Base-by-base conservation (phyloP, 2,329 filamentous ascomycete species). In the Hypocreales sp. region DNA sequence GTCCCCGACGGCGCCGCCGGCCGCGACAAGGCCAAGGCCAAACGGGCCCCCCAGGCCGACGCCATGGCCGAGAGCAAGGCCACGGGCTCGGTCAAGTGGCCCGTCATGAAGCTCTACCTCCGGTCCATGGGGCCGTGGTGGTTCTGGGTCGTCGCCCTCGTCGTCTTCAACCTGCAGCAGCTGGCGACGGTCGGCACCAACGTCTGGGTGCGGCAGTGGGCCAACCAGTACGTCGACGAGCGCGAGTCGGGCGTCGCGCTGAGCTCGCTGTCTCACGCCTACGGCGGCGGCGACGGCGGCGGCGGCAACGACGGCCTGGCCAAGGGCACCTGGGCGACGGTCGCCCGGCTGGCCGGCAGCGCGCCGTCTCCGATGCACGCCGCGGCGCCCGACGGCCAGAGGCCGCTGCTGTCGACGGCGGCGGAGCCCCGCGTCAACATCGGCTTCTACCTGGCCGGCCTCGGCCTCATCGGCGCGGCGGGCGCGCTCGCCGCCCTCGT, bases 141-240 rank as follows among this genome's bases (percentile, higher is more conserved):
- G 65, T 98, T 92, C 57, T 98, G 90, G 90, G 51, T 78, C 25
- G 57, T 80, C 20, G 79, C 86, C 13, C 55, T 74, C 10, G 39
- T 74, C 5, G 75, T 86, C 20, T 95, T 98, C 45, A 64, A 66
- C 16, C 57, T 78, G 24, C 86, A 94, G 47, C 90, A 98, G 48
- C 50, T 93, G 19, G 79, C 79, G 4, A 79, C 79, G 15, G 78
- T 95, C 3, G 82, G 79, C 1, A 92, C 84, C 20, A 94, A 90
- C 42, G 56, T 94, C 27, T 98, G 90, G 90, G 92, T 98, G 42
- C 72, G 82, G 40, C 64, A 87, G 48, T 98, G 90, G 90, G 79
- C 87, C 11, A 92, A 94, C 47, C 78, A 90, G 33, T 95, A 95
- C 47, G 66, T 64, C 31, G 55, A 44, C 33, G 62, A 63, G 26